Conservation (phyloP, 257 asterid genomes). For the Dorcoceras hygrometricum region DNA sequence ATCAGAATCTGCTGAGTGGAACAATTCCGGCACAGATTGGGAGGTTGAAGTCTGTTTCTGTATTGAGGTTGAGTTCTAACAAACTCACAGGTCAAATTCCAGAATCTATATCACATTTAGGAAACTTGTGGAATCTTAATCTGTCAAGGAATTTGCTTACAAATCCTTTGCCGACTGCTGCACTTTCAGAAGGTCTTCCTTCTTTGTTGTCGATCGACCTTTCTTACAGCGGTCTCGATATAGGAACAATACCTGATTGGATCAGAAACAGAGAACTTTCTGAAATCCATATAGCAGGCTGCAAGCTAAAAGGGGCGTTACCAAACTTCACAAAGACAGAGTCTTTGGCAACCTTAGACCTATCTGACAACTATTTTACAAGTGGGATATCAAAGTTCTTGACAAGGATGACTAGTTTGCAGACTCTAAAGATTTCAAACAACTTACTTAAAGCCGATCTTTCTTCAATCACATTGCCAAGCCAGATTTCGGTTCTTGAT, state of each 20-base stretch:
- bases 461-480: conserved; percentile 57
- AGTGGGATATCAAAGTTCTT: conserved; percentile 58
- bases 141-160: conserved; percentile 59
- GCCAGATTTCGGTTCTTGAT: conserved; percentile 54
- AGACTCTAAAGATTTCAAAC: conserved; percentile 55
- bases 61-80: conserved; percentile 58
- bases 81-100: conserved; percentile 75
- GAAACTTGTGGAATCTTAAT: conserved; percentile 72
- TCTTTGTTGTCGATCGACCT: conserved; percentile 69
- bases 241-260: conserved; percentile 74
- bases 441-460: conserved; percentile 56
- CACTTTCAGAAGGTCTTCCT: conserved; percentile 54
- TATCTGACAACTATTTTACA: conserved; percentile 68
- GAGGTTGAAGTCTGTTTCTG: conserved; percentile 56
- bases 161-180: conserved; percentile 59
- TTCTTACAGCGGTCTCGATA: conserved; percentile 59
- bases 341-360: conserved; percentile 62
- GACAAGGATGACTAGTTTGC: conserved; percentile 49
- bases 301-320: conserved; percentile 63
- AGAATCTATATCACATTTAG: conserved; percentile 54
- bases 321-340: conserved; percentile 73
- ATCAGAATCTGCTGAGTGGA: conserved; percentile 65
- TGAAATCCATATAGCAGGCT: conserved; percentile 66
- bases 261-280: conserved; percentile 63
- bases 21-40: conserved; percentile 60